Evolutionary conservation across 192 early-diverging fungal genomes (phyloP), one percentile per base, ranked within the genome.

Genomic region (Lobulomyces angularis): DNA sequence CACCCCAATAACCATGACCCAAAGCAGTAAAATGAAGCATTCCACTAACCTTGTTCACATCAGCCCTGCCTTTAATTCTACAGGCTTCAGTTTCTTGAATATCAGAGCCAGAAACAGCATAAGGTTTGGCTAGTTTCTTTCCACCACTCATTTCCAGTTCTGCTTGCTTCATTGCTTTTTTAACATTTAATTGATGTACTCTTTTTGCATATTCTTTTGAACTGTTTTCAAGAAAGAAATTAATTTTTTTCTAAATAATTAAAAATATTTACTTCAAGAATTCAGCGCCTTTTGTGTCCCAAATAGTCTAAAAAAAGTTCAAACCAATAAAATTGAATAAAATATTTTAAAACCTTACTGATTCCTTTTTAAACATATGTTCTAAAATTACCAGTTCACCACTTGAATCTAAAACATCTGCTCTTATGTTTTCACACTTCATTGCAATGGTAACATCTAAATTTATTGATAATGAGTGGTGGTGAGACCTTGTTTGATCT

Each of bases 21-120:
- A 72, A 55, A 5, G 88, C 80, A 3, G 90, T 96, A 54, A 96
- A 74, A 43, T 94, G 90, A 36, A 96, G 65, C 57, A 88, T 86
- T 18, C 89, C 87, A 3, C 79, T 63, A 5, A 96, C 69, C 45
- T 86, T 90, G 57, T 82, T 80, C 35, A 84, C 77, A 23, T 64
- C 46, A 7, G 87, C 64, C 5, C 74, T 65, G 11, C 92, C 92
- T 23, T 56, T 48, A 8, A 92, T 67, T 8, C 80, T 56, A 55
- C 91, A 96, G 2, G 75, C 84, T 24, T 68, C 61, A 30, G 63
- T 62, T 26, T 64, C 63, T 35, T 36, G 47, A 38, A 32, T 24
- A 17, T 34, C 22, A 25, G 48, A 52, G n/a, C n/a, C 27, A 29
- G 22, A 43, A 55, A 8, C n/a, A 28, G n/a, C n/a, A n/a, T n/a